Percentiles rank a stretch among this genome's conserved stretches.
phyloP scores from a whole-genome alignment of 2,329 filamentous ascomycete species.

The Verticillium alfalfae region DNA sequence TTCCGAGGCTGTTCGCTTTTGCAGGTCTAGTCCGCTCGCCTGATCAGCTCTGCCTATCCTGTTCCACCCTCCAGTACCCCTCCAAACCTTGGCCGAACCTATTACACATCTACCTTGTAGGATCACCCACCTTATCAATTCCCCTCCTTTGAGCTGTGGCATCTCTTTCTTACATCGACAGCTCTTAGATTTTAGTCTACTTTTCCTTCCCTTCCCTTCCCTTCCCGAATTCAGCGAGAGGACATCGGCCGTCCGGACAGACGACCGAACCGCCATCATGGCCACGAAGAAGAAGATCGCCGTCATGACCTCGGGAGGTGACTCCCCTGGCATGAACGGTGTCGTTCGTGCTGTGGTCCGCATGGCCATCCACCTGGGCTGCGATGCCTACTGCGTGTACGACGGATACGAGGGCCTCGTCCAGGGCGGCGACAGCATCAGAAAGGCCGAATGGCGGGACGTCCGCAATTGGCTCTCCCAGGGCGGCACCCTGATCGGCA shows the following conservation, averaged over 20 bases:
- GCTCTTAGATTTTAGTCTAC: background rate
- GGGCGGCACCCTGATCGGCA: constrained; percentile 93
- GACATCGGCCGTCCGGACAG: background rate
- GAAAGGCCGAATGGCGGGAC: constrained; percentile 84
- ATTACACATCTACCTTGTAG: background rate
- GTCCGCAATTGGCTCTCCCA: constrained; percentile 92
- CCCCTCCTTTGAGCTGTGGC: background rate
- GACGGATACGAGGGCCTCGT: constrained; percentile 97
- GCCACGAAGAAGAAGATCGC: constrained; percentile 64
- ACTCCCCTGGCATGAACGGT: constrained; percentile 92
- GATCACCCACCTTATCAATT: background rate
- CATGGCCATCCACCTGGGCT: constrained; percentile 80
- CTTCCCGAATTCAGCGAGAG: background rate
- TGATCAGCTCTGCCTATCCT: background rate
- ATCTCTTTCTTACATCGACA: background rate
- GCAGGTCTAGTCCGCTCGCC: background rate
- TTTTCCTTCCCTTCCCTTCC: background rate
- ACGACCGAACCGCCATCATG: constrained; percentile 25
- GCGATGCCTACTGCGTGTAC: constrained; percentile 75
- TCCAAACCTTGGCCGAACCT: background rate
- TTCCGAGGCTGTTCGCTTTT: background rate
- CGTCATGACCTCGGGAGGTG: constrained; percentile 90
- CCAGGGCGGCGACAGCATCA: constrained; percentile 81
- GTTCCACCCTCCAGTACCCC: background rate
- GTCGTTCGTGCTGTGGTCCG: constrained; percentile 86